phyloP scores from a whole-genome alignment of 768 basidiomycete species.

The Lactarius evosmus region DNA sequence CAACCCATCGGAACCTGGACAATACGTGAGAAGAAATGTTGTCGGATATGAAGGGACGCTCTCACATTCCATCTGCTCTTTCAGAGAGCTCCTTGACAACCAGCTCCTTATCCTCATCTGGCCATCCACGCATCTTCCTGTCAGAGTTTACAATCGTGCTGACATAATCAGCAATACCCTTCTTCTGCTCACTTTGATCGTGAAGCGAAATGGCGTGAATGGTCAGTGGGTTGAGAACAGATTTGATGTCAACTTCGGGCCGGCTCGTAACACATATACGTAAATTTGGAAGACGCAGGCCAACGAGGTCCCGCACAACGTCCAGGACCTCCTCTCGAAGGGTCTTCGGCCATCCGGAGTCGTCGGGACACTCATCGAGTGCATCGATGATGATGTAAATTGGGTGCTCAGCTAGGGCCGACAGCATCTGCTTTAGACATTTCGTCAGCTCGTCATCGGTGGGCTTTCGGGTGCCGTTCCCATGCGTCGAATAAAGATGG shows the following conservation, averaged over 20 bases:
- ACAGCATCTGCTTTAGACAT: slow-evolving; percentile 6
- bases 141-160: not conserved
- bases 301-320: not conserved
- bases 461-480: not conserved
- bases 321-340: not conserved
- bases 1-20: not conserved
- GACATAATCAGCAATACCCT: slow-evolving; percentile 1
- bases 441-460: not conserved
- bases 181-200: not conserved
- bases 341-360: not conserved
- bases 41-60: not conserved
- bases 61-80: slow-evolving; percentile 9
- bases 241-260: not conserved
- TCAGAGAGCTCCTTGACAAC: slow-evolving; percentile 1
- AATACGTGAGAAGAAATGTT: not conserved
- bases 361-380: slow-evolving; percentile 3
- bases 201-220: not conserved
- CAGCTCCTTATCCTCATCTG: not conserved
- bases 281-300: not conserved
- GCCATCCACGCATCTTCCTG: slow-evolving; percentile 1
- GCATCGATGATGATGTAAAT: slow-evolving; percentile 1
- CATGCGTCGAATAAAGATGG: not conserved
- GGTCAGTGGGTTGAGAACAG: not conserved
- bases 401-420: not conserved
- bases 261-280: slow-evolving; percentile 3